These are phyloP conservation scores for Claviceps monticola DNA, from an alignment of 2,329 filamentous ascomycete genomes.

Conservation along the genomic window DNA sequence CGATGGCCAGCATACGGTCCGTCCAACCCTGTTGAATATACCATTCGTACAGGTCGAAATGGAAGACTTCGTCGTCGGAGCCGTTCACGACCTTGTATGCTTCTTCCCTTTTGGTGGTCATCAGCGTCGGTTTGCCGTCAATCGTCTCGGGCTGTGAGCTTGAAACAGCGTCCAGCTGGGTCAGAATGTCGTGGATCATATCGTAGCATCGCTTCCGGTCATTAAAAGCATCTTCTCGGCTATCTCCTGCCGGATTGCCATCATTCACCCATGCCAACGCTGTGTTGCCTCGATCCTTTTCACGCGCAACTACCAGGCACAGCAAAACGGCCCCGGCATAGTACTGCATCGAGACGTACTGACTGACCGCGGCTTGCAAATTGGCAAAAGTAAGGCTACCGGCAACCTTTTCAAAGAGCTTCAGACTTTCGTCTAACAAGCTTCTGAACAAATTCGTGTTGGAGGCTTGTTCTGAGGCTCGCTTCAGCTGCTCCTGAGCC, in stretches of 20 bases:
- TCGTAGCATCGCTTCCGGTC: slow-evolving; percentile 70
- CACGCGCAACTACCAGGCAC: slow-evolving; percentile 67
- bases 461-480: slow-evolving; percentile 63
- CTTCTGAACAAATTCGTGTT: slow-evolving; percentile 66
- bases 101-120: slow-evolving; percentile 68
- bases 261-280: slow-evolving; percentile 83
- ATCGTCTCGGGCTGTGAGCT: slow-evolving; percentile 55
- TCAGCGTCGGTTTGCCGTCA: slow-evolving; percentile 64
- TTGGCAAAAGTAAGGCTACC: slow-evolving; percentile 70
- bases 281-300: slow-evolving; percentile 75
- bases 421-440: slow-evolving; percentile 76
- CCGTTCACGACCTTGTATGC: slow-evolving; percentile 82
- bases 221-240: slow-evolving; percentile 52
- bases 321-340: slow-evolving; percentile 89
- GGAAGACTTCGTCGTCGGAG: slow-evolving; percentile 85
- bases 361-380: slow-evolving; percentile 60
- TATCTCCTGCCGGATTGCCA: slow-evolving; percentile 57
- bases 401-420: slow-evolving; percentile 79
- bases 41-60: slow-evolving; percentile 96
- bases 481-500: slow-evolving; percentile 86
- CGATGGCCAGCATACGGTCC: slow-evolving; percentile 71
- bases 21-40: slow-evolving; percentile 77
- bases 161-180: slow-evolving; percentile 59
- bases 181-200: slow-evolving; percentile 71
- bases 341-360: slow-evolving; percentile 73